Base-by-base conservation (phyloP, 192 early-diverging fungal genomes). In the Coemansia sp. region DNA sequence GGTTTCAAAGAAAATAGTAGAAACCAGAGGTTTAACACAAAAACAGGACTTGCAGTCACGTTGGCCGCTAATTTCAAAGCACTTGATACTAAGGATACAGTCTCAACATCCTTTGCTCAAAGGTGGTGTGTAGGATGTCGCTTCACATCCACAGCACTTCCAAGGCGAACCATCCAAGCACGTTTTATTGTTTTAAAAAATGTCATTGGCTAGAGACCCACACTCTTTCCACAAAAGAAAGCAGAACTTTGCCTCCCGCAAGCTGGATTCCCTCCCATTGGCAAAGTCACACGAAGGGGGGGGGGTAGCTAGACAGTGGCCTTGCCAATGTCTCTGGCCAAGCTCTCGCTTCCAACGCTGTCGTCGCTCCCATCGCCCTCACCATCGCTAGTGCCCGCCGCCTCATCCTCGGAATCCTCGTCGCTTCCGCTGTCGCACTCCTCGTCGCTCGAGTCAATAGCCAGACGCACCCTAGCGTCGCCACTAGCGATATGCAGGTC, bases 401-500 rank as follows among this genome's bases (percentile, higher is more conserved):
- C 19, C 6, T 33, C 54, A 3, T 57, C 54, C 5, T 57, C 59
- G n/a, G 24, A 27, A 27, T 29, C 57, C 7, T 24, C 64, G 36
- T 72, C 64, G 36, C 61, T 68, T 8, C 19, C 64, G 3, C 13
- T 57, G 29, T 64, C 64, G 7, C 67, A 53, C 1, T 75, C 76
- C n/a, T 77, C 75, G 10, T 78, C 77, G 21, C 69, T 75, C 14
- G 76, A 67, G 13, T 57, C 64, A 0, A 72, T 67, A 14, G 81
- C 81, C 60, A 83, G 59, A 1, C 73, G 65, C 24, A 78, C 60
- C 2, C 45, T 62, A 17, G 62, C 34, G 34, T 75, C 73, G 7
- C 81, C 84, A 24, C 65, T 78, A 0, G 79, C 79, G 6, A 73
- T 66, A 13, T 68, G 40, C 50, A 85, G 29, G 27, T 85, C 84